Evolutionary conservation across 2,329 filamentous ascomycete genomes (phyloP), one percentile per base, ranked within the genome.

Genomic region (Tolypocladium cylindrosporum): DNA sequence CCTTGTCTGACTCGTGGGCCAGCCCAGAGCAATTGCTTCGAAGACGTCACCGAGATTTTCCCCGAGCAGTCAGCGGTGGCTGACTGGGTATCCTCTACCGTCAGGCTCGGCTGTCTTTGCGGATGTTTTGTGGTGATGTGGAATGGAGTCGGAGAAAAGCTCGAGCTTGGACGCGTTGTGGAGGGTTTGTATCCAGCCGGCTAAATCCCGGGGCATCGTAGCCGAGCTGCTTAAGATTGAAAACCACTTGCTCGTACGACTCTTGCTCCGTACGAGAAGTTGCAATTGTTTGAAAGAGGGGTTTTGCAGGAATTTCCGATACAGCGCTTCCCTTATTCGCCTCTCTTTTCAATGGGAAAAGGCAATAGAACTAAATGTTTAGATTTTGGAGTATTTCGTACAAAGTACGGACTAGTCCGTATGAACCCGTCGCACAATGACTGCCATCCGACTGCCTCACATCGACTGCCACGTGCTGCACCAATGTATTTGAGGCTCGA

Each of bases 1-100:
- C 70, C 68, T 69, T 27, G 21, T 19, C 16, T 13, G 3, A 55
- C 16, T 41, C 36, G 27, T 27, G 54, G 42, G 31, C 42, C 37
- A 54, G 52, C 52, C 37, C 24, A 27, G 37, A 54, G n/a, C 10
- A 31, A 19, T 45, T 14, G 36, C 24, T 19, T 53, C 36, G 21
- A 37, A 16, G 9, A 24, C 24, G 9, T 43, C 31, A 53, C n/a
- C 27, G 10, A 19, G 11, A 3, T 43, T 27, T 14, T 57, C 42
- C 19, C 31, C 37, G 19, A 14, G 37, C n/a, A 21, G 16, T 8
- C 37, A 39, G 41, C 48, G 27, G 19, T 21, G 45, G 48, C 31
- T 36, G 31, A 31, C 31, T 51, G 21, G 36, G 19, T 36, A 42
- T 40, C 27, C 27, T 21, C 37, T 37, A 27, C 37, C 19, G 24